A percentile compares a stretch with the other conserved stretches of the same genome.
phyloP scores from a whole-genome alignment of 2,329 filamentous ascomycete species.

The Aspergillus udagawae region DNA sequence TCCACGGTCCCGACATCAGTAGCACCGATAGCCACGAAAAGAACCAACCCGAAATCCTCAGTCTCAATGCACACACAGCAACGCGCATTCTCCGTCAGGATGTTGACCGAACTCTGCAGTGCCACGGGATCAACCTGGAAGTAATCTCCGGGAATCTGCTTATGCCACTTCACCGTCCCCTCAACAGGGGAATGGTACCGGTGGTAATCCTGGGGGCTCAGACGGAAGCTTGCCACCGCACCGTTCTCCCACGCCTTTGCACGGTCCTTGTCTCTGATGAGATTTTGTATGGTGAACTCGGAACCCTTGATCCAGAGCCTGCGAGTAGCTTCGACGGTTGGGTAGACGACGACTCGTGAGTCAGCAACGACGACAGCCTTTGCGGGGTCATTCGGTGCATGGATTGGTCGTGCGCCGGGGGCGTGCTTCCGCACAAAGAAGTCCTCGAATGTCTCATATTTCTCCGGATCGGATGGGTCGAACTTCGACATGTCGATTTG shows the following conservation, averaged over 20 bases:
- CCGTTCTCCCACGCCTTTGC: constrained; percentile 32
- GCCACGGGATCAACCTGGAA: constrained; percentile 41
- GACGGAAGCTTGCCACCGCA: constrained; percentile 39
- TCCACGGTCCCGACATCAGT: constrained; percentile 39
- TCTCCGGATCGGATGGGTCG: constrained; percentile 31
- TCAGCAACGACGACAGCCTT: constrained; percentile 34
- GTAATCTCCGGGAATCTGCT: constrained; percentile 41
- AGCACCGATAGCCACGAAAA: constrained; percentile 43
- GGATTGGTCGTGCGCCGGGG: constrained; percentile 30
- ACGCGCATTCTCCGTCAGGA: constrained; percentile 38
- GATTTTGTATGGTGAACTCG: constrained; percentile 40
- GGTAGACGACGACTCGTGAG: constrained; percentile 36
- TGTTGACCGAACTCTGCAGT: constrained; percentile 32
- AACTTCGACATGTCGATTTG: constrained; percentile 29
- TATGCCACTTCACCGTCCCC: constrained; percentile 36
- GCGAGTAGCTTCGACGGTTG: constrained; percentile 29
- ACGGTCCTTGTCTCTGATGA: constrained; percentile 34
- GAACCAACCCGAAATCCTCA: constrained; percentile 38
- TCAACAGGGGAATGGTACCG: constrained; percentile 44
- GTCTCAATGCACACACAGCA: constrained; percentile 36
- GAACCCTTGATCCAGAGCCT: constrained; percentile 43
- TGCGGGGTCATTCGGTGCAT: constrained; percentile 23
- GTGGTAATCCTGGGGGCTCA: constrained; percentile 46
- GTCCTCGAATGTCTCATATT: constrained; percentile 36
- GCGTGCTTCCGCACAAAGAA: constrained; percentile 38